Evolutionary conservation across 305 asterid genomes (phyloP).

Genomic region (Fraxinus paxiana): DNA sequence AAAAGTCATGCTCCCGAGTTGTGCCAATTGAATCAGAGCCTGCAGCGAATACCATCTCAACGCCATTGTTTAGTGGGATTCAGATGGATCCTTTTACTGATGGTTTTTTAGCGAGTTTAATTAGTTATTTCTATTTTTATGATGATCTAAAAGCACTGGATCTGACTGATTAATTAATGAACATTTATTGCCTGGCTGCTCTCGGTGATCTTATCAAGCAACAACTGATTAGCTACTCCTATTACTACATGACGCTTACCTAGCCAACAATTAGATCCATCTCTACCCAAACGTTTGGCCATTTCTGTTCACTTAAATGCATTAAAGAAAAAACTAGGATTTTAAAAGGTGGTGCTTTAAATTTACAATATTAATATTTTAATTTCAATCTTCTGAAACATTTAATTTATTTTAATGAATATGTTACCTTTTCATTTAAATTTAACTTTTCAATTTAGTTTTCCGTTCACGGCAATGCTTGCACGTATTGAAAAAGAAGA

Average conservation of each 20-base stretch:
- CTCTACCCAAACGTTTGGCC: neutral
- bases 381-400: neutral
- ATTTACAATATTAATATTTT: neutral
- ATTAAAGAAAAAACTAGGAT: neutral
- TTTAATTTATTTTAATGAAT: neutral
- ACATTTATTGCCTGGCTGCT: neutral
- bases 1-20: neutral
- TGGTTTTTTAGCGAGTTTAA: neutral
- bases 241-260: neutral
- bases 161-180: neutral
- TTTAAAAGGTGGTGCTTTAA: neutral
- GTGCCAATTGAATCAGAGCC: neutral
- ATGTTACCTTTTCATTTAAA: neutral
- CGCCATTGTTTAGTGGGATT: neutral
- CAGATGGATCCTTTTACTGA: constrained; percentile 8
- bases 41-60: neutral
- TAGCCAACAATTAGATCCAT: neutral
- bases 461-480: neutral
- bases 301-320: neutral
- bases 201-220: neutral
- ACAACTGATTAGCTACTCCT: neutral
- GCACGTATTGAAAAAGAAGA: neutral
- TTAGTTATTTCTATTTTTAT: neutral
- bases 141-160: neutral
- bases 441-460: neutral